These are phyloP conservation scores for Yamadazyma sp. DNA, from an alignment of 1,139 yeast species.

Conservation along the genomic window DNA sequence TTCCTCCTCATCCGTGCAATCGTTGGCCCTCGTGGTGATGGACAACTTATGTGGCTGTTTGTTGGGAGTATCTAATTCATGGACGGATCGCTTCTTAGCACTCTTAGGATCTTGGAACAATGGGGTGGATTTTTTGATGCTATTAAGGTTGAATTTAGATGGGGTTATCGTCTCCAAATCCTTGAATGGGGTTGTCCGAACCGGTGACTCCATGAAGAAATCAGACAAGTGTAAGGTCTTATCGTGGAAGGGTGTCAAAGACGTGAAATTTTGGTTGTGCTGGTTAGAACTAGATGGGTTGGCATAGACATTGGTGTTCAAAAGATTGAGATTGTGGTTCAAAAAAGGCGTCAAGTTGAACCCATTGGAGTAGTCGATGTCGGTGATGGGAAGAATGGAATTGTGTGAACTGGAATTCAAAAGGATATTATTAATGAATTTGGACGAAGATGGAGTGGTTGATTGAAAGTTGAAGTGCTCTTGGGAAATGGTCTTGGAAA, in stretches of 20 bases:
- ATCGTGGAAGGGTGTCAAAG: conserved; percentile 46
- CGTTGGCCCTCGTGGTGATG: conserved; percentile 22
- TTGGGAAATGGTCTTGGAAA: conserved; percentile 38
- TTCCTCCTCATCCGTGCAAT: conserved; percentile 18
- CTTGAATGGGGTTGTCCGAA: conserved; percentile 30
- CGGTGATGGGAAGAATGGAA: conserved; percentile 15
- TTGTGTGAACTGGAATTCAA: conserved; percentile 12
- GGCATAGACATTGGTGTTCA: conserved; percentile 11
- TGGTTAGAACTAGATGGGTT: conserved; percentile 10
- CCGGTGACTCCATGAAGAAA: conserved; percentile 48
- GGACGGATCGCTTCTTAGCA: conserved; percentile 36
- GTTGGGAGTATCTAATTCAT: conserved; percentile 44
- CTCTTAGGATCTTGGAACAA: conserved; percentile 24
- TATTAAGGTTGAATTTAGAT: conserved; percentile 34
- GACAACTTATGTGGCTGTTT: conserved; percentile 38
- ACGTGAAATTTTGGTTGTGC: conserved; percentile 11
- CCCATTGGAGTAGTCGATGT: conserved; percentile 37
- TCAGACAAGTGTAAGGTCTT: conserved; percentile 44
- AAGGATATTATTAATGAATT: conserved; percentile 22
- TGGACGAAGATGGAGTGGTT: conserved; percentile 37
- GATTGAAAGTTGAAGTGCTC: conserved; percentile 29
- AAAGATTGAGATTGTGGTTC: conserved; percentile 35
- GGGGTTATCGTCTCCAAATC: conserved; percentile 46
- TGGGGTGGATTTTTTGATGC: conserved; percentile 18
- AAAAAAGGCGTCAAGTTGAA: conserved; percentile 47